phyloP scores from a whole-genome alignment of 1,284 basidiomycete species.

The Anthracocystis walkeri region DNA sequence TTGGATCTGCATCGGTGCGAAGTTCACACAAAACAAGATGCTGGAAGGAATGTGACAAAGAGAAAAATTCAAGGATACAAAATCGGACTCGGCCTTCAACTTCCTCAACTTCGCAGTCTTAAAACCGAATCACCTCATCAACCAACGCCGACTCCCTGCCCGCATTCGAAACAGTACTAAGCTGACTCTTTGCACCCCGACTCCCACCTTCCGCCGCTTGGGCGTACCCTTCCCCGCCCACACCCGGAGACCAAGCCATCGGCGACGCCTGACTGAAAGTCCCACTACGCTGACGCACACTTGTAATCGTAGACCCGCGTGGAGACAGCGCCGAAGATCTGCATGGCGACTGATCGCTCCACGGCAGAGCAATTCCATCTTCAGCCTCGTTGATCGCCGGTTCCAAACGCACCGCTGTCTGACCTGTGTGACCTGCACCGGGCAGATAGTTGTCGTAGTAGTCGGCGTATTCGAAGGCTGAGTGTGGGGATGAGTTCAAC shows the following conservation, averaged over 20 bases:
- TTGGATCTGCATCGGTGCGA: too few species aligned
- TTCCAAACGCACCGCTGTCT: neutral
- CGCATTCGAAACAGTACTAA: neutral
- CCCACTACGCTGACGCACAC: conserved; percentile 30
- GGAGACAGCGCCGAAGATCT: conserved; percentile 33
- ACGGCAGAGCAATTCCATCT: conserved; percentile 4
- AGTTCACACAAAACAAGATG: too few species aligned
- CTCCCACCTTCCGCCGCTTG: neutral
- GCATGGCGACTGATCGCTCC: conserved; percentile 26
- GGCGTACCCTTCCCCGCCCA: neutral
- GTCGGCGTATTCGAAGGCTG: conserved; percentile 40
- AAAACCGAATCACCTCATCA: conserved; percentile 35
- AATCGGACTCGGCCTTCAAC: neutral
- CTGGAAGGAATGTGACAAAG: neutral
- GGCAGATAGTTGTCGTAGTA: conserved; percentile 20
- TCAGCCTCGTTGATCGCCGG: neutral
- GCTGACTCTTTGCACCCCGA: conserved; percentile 1
- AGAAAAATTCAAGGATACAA: too few species aligned
- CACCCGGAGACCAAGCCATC: conserved; percentile 3
- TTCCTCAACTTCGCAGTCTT: neutral
- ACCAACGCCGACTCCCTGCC: conserved; percentile 10
- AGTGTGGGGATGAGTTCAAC: conserved; percentile 21
- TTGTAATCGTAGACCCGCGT: conserved; percentile 5
- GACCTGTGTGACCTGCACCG: neutral
- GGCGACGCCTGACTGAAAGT: conserved; percentile 11